Base-by-base conservation (phyloP, 148 eudicot species). In the Fagopyrum homotropicum region DNA sequence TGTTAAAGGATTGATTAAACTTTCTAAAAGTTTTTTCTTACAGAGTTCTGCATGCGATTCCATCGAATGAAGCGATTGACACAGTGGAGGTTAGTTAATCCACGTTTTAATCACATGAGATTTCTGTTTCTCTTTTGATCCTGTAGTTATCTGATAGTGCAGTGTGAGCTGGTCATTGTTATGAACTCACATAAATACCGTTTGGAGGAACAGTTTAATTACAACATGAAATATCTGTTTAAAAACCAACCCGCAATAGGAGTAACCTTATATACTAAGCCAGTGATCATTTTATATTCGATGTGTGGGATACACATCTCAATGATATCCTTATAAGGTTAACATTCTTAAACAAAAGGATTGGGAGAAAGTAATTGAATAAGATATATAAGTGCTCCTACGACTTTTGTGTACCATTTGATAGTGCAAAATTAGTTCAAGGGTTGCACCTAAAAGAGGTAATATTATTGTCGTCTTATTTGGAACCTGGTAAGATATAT, bases 41-140 rank as follows among this genome's bases (percentile, higher is more conserved):
- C 90, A 95, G 99, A 79, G 99, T 95, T 29, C 83, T 92, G 79
- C 97, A 95, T 78, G 91, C 98, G 7, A 95, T 95, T 78, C 99
- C 99, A 80, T 83, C 99, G 30, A 83, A 88, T 81, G 99, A 92
- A 83, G 98, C 99, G 68, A 92, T 95, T 77, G 98, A 95, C 76
- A 92, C 90, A 11, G 99, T 95, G 74, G 99, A 92, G 98, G 99
- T 92, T 46, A 82, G 95, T 92, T 46, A 82, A 92, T 88, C 29
- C 29, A 54, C 60, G 57, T 48, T 26, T 46, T 64, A 60, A 46
- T 57, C 2, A 43, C 26, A 50, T 76, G 60, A 45, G 29, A 29
- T 56, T 46, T 10, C 47, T 63, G 74, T 19, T 44, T 5, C 66
- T 40, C 30, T 22, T 77, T 69, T 64, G 45, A 63, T 19, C n/a